Evolutionary conservation across 345 rosid species (phyloP).

Genomic region (Noccaea caerulescens): DNA sequence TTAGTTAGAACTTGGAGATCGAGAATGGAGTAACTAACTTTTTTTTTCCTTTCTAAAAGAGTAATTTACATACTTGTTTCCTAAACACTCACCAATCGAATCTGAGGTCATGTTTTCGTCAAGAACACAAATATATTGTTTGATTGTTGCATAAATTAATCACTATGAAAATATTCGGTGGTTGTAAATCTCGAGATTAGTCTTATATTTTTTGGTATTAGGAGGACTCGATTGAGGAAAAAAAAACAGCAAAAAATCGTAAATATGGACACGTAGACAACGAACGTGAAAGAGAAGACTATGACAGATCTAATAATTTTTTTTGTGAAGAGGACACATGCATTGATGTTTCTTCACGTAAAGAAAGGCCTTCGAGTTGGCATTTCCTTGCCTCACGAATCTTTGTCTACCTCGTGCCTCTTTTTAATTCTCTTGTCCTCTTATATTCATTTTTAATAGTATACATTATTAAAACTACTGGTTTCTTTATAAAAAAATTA

Average conservation of each 20-base stretch:
- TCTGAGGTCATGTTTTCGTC: constrained; percentile 28
- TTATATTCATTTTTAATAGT: not conserved
- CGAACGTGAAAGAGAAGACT: constrained; percentile 39
- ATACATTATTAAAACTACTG: not conserved
- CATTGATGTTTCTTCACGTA: constrained; percentile 50
- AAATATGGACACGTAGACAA: constrained; percentile 25
- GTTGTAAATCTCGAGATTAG: constrained; percentile 41
- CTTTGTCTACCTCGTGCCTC: constrained; percentile 82
- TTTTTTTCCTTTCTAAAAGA: not conserved
- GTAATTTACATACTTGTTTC: not conserved
- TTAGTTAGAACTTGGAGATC: not conserved
- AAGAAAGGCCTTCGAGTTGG: constrained; percentile 50
- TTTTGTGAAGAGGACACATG: constrained; percentile 43
- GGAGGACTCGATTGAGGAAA: not conserved
- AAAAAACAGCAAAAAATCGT: not conserved
- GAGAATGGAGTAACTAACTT: not conserved
- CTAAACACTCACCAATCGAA: constrained; percentile 5
- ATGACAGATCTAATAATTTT: constrained; percentile 25
- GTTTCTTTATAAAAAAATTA: not conserved
- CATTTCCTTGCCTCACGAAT: constrained; percentile 83
- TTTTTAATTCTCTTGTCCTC: constrained; percentile 43
- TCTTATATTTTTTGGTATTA: not conserved
- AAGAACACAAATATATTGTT: constrained; percentile 14
- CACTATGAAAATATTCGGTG: constrained; percentile 34
- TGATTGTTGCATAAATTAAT: constrained; percentile 23